Base-by-base conservation (phyloP, 169 alveolate species). In the Besnoitia besnoiti region DNA sequence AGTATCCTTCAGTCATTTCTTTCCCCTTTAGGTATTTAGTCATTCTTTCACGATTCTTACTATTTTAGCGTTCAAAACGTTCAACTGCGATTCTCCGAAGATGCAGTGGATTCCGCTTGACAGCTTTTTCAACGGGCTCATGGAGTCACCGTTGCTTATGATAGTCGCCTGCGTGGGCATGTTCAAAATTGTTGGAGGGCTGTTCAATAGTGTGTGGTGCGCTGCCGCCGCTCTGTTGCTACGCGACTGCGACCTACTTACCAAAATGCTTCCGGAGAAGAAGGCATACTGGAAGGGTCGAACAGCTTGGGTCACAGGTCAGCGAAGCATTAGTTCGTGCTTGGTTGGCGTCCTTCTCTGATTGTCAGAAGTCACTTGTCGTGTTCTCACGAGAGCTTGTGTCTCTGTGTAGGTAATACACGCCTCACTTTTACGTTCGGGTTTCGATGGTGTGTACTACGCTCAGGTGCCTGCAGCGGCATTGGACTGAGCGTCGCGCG, bases 401-500 rank as follows among this genome's bases (percentile, higher is more conserved):
- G n/a, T n/a, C n/a, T n/a, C n/a, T n/a, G n/a, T n/a, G n/a, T n/a
- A n/a, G n/a, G n/a, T n/a, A n/a, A n/a, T n/a, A n/a, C n/a, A n/a
- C n/a, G n/a, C n/a, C n/a, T n/a, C n/a, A n/a, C n/a, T n/a, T n/a
- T n/a, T n/a, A n/a, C n/a, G n/a, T n/a, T n/a, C n/a, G n/a, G 19
- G 62, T 10, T 50, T 19, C 62, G 62, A 10, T 14, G 19, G 19
- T 50, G 61, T 50, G 0, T 0, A 14, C 7, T 55, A 33, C 27
- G 73, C 84, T 73, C 50, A 77, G 87, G 87, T 2, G 87, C 87
- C n/a, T 77, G 87, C 87, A 77, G 87, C n/a, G 87, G 87, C 1
- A 77, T 77, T 77, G 87, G 87, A 4, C 87, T 77, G 87, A 77
- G 87, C 87, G 59, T 46, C 21, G 87, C 87, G 5, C 5, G 40